Evolutionary conservation across 257 asterid species (phyloP).

Genomic region (Salvia rosmarinus): DNA sequence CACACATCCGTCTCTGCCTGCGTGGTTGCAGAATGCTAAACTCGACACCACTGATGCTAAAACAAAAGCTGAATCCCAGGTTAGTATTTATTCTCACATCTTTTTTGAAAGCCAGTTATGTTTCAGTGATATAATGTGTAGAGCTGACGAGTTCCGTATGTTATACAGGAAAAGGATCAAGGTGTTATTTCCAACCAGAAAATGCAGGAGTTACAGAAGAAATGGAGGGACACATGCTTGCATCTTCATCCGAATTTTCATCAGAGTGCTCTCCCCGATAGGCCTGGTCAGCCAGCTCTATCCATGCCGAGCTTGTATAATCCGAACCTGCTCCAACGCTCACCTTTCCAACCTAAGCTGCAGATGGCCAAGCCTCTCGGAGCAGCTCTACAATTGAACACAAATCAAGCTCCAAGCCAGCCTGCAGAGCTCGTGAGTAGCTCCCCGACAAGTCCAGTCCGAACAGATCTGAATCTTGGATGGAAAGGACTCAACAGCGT

Average conservation of each 20-base stretch:
- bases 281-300: constrained; percentile 43
- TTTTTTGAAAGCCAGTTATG: neutral
- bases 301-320: constrained; percentile 52
- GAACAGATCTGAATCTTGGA: constrained; percentile 86
- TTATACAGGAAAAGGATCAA: constrained; percentile 57
- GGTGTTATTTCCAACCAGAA: constrained; percentile 59
- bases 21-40: constrained; percentile 82
- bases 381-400: constrained; percentile 59
- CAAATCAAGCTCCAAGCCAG: constrained; percentile 36
- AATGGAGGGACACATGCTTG: constrained; percentile 77
- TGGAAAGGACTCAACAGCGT: constrained; percentile 42
- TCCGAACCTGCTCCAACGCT: constrained; percentile 53
- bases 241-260: constrained; percentile 73
- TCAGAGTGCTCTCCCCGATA: constrained; percentile 43
- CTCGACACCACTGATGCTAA: constrained; percentile 45
- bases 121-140: neutral
- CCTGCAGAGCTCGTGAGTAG: constrained; percentile 33
- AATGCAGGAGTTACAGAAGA: constrained; percentile 68
- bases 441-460: constrained; percentile 73
- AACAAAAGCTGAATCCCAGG: constrained; percentile 52
- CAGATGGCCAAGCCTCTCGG: constrained; percentile 53
- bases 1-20: constrained; percentile 59
- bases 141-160: constrained; percentile 16
- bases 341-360: constrained; percentile 61
- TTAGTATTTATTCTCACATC: constrained; percentile 19